phyloP scores from a whole-genome alignment of 345 rosid genomes.

The Eucalyptus caleyi region DNA sequence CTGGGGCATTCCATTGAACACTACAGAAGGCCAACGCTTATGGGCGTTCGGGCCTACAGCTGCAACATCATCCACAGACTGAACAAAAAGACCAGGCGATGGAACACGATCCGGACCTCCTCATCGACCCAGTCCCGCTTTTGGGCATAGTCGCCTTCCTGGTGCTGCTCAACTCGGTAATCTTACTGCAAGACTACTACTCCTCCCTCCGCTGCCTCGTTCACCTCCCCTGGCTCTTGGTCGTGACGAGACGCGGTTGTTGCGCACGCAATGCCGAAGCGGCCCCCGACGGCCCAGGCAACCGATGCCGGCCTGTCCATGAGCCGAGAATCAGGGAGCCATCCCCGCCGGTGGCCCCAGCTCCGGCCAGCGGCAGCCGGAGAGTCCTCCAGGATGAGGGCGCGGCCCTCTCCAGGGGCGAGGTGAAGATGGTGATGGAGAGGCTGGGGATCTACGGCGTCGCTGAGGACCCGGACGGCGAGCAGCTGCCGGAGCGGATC shows the following conservation, averaged over 20 bases:
- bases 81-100: neutral
- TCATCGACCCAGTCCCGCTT: neutral
- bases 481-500: neutral
- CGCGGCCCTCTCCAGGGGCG: neutral
- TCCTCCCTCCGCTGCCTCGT: neutral
- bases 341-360: neutral
- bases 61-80: neutral
- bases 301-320: neutral
- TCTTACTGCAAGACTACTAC: neutral
- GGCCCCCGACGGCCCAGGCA: neutral
- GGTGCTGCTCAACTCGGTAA: neutral
- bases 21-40: neutral
- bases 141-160: neutral
- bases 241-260: neutral
- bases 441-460: neutral
- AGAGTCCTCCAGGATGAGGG: neutral
- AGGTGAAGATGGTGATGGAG: conserved; percentile 4
- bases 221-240: neutral
- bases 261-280: neutral
- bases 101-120: neutral
- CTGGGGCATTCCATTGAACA: neutral
- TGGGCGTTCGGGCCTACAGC: neutral
- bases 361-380: too few relatives aligned
- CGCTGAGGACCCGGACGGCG: neutral
- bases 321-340: neutral